Base-by-base conservation (phyloP, 2,329 filamentous ascomycete species). In the Xylariaceae sp. region DNA sequence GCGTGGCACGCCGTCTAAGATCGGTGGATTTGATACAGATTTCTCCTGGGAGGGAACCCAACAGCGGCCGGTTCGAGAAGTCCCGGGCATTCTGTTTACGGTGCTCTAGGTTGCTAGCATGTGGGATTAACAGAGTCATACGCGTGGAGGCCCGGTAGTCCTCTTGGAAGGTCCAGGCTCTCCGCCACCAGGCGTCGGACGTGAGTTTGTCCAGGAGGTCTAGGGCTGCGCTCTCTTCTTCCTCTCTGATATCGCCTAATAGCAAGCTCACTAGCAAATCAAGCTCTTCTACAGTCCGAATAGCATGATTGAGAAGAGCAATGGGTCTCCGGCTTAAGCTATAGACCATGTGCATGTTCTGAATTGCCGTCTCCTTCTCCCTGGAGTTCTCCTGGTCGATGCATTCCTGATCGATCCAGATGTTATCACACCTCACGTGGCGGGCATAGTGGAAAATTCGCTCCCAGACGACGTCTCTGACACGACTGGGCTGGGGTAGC, bases 261-360 rank as follows among this genome's bases (percentile, higher is more conserved):
- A 71, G 52, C 23, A 71, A 56, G 51, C 65, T 56, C 17, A 57
- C 55, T 17, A 71, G 62, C 7, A 70, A 58, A 45, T 67, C 65
- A 39, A 71, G 65, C 59, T 70, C 66, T 39, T 65, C 60, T 2
- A 48, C 55, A 5, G 67, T 67, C 23, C 65, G 58, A 37, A 71
- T 65, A 11, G 58, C 44, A 48, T 64, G 64, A 48, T 68, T 69
- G 35, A 71, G 67, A 44, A 71, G 67, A 51, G 69, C 69, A 23
- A 71, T 58, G 23, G 69, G 67, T 37, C 52, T 58, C 53, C 57
- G 53, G 59, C 67, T 69, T 53, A 69, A 62, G 51, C 61, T 65
- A 57, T 71, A 71, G 54, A 71, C 69, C 39, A 70, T 52, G 57
- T 71, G 69, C 69, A 71, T 71, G 51, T 66, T 70, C 53, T 71